Evolutionary conservation across 2,329 filamentous ascomycete genomes (phyloP).

Genomic region (Septoria petroselini): DNA sequence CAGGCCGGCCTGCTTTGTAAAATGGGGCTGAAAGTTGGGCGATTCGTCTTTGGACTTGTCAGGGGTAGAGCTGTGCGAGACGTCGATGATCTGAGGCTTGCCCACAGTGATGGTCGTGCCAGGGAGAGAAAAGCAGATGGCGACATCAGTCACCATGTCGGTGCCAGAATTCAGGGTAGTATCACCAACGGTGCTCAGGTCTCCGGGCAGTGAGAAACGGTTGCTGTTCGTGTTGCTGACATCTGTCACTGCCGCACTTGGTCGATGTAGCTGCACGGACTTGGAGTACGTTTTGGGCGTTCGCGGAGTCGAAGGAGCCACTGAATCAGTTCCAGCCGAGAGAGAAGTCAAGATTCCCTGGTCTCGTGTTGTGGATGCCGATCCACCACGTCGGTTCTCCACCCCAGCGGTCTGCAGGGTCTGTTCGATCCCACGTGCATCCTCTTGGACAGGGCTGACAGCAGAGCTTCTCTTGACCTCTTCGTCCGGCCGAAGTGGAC

Average conservation of each 20-base stretch:
- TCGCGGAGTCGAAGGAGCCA: slow-evolving; percentile 32
- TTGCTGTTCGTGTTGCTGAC: slow-evolving; percentile 29
- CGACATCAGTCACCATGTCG: slow-evolving; percentile 39
- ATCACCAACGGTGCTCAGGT: slow-evolving; percentile 35
- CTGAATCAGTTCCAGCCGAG: slow-evolving; percentile 20
- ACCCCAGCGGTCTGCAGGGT: slow-evolving; percentile 24
- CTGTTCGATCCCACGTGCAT: slow-evolving; percentile 32
- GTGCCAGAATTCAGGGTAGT: slow-evolving; percentile 34
- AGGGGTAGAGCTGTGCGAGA: slow-evolving; percentile 33
- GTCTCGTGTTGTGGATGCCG: slow-evolving; percentile 10
- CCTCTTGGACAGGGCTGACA: slow-evolving; percentile 37
- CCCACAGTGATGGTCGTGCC: slow-evolving; percentile 38
- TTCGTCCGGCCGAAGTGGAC: slow-evolving; percentile 34
- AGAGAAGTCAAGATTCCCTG: slow-evolving; percentile 7
- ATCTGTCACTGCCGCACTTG: slow-evolving; percentile 24
- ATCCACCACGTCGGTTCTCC: slow-evolving; percentile 14
- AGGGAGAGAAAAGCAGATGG: slow-evolving; percentile 40
- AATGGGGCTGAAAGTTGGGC: slow-evolving; percentile 22
- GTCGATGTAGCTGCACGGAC: slow-evolving; percentile 33
- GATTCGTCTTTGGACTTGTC: slow-evolving; percentile 26
- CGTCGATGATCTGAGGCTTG: slow-evolving; percentile 37
- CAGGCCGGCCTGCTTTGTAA: slow-evolving; percentile 19
- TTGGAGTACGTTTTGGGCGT: slow-evolving; percentile 37
- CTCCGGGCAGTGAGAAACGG: slow-evolving; percentile 35
- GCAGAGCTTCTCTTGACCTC: slow-evolving; percentile 33